Percentiles rank a stretch among this genome's conserved stretches.
Evolutionary conservation across 176 grass and related monocot genomes (phyloP).

Genomic region (Oryza meridionalis): DNA sequence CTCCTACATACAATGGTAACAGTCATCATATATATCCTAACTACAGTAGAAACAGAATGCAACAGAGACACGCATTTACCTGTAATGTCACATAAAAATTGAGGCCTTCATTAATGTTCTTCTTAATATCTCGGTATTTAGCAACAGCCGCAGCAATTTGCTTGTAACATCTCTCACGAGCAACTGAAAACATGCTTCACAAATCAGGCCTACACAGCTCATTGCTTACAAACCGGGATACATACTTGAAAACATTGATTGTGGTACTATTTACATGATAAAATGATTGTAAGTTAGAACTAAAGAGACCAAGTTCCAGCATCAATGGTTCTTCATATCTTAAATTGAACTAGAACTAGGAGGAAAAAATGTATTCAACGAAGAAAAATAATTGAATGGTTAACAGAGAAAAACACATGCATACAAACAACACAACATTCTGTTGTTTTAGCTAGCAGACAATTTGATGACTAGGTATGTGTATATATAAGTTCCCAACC

Average conservation of each 20-base stretch:
- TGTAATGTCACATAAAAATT: conserved; percentile 96
- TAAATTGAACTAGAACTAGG: background rate
- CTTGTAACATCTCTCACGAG: conserved; percentile 90
- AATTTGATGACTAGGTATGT: conserved; percentile 22
- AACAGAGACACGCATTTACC: conserved; percentile 49
- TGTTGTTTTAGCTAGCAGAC: conserved; percentile 27
- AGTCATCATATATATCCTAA: background rate
- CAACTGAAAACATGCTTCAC: conserved; percentile 56
- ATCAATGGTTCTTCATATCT: background rate
- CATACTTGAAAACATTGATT: conserved; percentile 3
- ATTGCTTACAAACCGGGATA: conserved; percentile 21
- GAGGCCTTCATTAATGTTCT: conserved; percentile 90
- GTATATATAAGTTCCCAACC: background rate
- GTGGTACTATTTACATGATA: conserved; percentile 32
- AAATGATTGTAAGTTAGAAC: conserved; percentile 16
- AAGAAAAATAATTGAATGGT: conserved; percentile 33
- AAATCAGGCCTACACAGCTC: conserved; percentile 10
- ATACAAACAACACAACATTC: background rate
- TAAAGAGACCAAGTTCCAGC: background rate
- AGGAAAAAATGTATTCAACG: conserved; percentile 15
- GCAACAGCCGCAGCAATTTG: conserved; percentile 90
- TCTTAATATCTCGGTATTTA: conserved; percentile 88
- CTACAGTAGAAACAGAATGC: conserved; percentile 26
- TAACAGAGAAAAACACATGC: conserved; percentile 11
- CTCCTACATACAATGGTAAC: background rate